phyloP scores from a whole-genome alignment of 306 rosid genomes.

The Pyrus bretschneideri region DNA sequence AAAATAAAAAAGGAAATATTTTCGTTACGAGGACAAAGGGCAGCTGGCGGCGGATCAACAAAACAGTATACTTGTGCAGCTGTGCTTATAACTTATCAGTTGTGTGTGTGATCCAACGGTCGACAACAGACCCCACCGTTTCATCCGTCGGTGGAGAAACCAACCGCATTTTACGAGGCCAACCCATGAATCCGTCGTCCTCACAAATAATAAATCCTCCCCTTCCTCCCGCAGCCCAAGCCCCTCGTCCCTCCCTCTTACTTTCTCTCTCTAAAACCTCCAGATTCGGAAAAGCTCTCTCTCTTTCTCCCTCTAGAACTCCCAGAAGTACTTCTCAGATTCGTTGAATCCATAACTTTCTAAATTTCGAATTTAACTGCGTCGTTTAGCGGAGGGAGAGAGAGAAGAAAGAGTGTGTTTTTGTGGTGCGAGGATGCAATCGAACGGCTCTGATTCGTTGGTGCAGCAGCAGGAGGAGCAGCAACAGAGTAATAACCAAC shows the following conservation, averaged over 20 bases:
- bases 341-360: background rate
- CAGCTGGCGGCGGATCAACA: constrained; percentile 81
- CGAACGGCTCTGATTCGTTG: constrained; percentile 71
- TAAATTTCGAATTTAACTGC: background rate
- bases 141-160: constrained; percentile 37
- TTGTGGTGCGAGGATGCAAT: constrained; percentile 47
- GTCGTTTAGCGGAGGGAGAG: background rate
- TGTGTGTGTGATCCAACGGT: constrained; percentile 29
- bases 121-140: background rate
- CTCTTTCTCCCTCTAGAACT: background rate
- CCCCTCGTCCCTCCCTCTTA: constrained; percentile 8
- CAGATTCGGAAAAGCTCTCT: constrained; percentile 11
- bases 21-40: background rate
- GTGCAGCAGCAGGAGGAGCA: constrained; percentile 28
- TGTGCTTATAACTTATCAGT: background rate
- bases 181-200: constrained; percentile 65
- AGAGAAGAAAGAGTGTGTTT: background rate
- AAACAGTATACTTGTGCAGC: background rate
- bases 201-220: constrained; percentile 33
- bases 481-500: constrained; percentile 24
- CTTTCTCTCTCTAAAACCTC: background rate
- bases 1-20: background rate
- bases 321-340: background rate
- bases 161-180: constrained; percentile 53
- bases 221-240: constrained; percentile 28